Percentiles rank a stretch among this genome's conserved stretches.
Evolutionary conservation across 2,329 filamentous ascomycete species (phyloP).

Genomic region (Blastomyces percursus): DNA sequence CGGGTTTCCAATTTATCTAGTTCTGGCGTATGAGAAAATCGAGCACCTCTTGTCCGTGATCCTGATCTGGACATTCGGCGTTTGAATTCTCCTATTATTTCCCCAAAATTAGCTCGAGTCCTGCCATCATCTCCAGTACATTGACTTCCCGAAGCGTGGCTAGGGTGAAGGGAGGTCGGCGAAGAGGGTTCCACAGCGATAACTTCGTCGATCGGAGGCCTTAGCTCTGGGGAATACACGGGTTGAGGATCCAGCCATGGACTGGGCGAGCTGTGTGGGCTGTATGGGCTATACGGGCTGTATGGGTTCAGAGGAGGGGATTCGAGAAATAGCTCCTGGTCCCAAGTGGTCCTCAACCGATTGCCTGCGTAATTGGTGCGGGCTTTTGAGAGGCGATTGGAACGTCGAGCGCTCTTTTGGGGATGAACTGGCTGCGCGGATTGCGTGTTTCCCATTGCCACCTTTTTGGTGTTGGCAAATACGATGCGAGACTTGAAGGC

Average conservation of each 20-base stretch:
- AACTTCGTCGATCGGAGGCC: not conserved
- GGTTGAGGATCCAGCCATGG: slow-evolving; percentile 1
- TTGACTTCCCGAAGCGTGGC: slow-evolving; percentile 1
- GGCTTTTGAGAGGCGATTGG: slow-evolving; percentile 30
- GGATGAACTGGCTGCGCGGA: slow-evolving; percentile 26
- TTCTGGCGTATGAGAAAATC: slow-evolving; percentile 18
- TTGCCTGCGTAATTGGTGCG: slow-evolving; percentile 19
- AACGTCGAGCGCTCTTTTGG: slow-evolving; percentile 24
- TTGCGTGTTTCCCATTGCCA: slow-evolving; percentile 28
- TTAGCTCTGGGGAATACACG: not conserved
- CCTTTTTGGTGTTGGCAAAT: not conserved
- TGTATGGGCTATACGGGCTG: slow-evolving; percentile 8
- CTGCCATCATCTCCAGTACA: not conserved
- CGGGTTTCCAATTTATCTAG: not conserved
- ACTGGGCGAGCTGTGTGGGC: slow-evolving; percentile 12
- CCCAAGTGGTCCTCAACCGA: slow-evolving; percentile 11
- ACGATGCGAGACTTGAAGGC: not conserved
- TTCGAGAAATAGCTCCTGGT: slow-evolving; percentile 5
- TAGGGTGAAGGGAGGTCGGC: not conserved
- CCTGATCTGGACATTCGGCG: slow-evolving; percentile 5
- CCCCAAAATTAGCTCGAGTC: slow-evolving; percentile 3
- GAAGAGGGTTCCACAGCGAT: not conserved
- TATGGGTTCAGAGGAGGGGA: slow-evolving; percentile 7
- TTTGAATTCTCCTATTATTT: slow-evolving; percentile 4
- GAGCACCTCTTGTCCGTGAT: slow-evolving; percentile 24